These are phyloP conservation scores for Actinidia arguta DNA, from an alignment of 179 eudicot genomes.

Conservation along the genomic window DNA sequence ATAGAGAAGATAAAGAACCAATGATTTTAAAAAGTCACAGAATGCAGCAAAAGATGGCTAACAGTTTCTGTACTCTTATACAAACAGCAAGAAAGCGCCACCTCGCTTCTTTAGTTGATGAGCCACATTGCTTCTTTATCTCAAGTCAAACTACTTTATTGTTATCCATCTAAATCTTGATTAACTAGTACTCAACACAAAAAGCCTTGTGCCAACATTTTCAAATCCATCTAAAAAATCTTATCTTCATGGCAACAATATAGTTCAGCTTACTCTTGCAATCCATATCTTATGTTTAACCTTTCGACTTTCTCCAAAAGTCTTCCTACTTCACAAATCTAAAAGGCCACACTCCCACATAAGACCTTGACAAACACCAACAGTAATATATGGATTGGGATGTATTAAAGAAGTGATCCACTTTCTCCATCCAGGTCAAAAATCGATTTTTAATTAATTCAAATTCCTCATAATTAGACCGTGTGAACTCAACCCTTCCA, in stretches of 20 bases:
- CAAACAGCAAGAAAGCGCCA: not conserved
- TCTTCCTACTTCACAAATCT: not conserved
- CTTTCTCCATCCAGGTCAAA: too few relatives aligned
- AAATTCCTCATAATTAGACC: too few relatives aligned
- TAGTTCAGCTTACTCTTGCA: not conserved
- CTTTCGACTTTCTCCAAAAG: not conserved
- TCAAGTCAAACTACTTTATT: too few relatives aligned
- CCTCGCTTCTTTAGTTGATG: not conserved
- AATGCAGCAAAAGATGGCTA: not conserved
- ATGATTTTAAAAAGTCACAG: too few relatives aligned
- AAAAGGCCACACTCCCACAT: not conserved
- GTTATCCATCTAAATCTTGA: too few relatives aligned
- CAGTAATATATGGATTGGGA: not conserved
- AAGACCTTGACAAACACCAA: not conserved
- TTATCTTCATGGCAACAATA: not conserved
- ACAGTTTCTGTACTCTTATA: not conserved
- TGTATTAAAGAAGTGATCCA: too few relatives aligned
- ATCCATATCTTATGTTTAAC: not conserved
- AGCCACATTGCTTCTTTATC: too few relatives aligned
- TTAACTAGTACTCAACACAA: not conserved
- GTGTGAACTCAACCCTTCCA: too few relatives aligned
- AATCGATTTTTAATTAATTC: too few relatives aligned
- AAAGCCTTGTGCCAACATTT: not conserved
- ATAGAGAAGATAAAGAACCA: too few relatives aligned
- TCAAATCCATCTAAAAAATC: not conserved